Conservation (phyloP, 1,284 basidiomycete species). For the Naganishia sp. region DNA sequence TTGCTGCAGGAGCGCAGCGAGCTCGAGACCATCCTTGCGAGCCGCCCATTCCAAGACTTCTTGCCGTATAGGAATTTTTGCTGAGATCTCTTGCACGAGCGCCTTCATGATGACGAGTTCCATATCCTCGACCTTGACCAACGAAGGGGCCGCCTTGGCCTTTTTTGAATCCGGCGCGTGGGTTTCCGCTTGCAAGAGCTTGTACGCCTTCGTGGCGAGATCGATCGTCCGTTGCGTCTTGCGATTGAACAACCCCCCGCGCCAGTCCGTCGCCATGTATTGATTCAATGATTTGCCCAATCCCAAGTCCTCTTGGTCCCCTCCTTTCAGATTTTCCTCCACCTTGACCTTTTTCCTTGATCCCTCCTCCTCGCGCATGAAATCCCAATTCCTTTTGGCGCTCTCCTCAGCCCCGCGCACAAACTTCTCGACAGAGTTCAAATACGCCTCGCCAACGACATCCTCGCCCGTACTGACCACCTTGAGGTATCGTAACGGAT, state of each 20-base stretch:
- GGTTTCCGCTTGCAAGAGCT: conserved; percentile 1
- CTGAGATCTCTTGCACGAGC: conserved; percentile 17
- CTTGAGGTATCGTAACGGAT: conserved; percentile 43
- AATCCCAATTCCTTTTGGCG: conserved; percentile 26
- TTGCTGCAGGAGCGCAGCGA: conserved; percentile 28
- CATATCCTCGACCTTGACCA: not conserved
- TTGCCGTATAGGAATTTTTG: conserved; percentile 23
- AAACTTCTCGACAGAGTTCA: conserved; percentile 44
- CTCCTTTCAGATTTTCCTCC: not conserved
- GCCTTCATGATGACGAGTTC: conserved; percentile 19
- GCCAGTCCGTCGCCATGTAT: conserved; percentile 21
- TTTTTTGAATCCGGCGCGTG: not conserved
- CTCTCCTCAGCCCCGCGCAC: conserved; percentile 44
- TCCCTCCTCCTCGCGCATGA: conserved; percentile 9
- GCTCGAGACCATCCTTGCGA: conserved; percentile 28
- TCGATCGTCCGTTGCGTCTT: conserved; percentile 17
- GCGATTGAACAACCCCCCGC: conserved; percentile 20
- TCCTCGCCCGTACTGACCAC: conserved; percentile 40
- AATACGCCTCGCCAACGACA: conserved; percentile 48
- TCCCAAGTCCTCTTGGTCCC: not conserved
- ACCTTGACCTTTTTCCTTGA: conserved; percentile 23
- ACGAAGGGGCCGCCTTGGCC: not conserved
- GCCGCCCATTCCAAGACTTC: conserved; percentile 28
- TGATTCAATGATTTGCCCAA: conserved; percentile 8
- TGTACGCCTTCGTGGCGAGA: conserved; percentile 17